phyloP scores from a whole-genome alignment of 2,329 filamentous ascomycete species.

The Clonostachys rhizophaga region DNA sequence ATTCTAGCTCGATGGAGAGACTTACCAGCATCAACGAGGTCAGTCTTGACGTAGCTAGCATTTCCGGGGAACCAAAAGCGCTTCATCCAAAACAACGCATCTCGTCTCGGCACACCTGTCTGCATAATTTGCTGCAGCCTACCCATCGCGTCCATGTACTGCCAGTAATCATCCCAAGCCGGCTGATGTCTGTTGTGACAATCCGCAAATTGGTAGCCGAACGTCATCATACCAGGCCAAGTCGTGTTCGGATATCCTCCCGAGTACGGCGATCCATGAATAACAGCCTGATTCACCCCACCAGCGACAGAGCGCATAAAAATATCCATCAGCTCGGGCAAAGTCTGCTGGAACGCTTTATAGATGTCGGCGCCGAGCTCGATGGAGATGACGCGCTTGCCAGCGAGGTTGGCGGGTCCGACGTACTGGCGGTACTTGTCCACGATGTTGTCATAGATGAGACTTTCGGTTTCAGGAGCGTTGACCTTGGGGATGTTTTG shows the following conservation, averaged over 20 bases:
- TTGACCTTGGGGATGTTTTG: slow-evolving; percentile 24
- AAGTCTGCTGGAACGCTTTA: slow-evolving; percentile 10
- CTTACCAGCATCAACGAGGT: neutral
- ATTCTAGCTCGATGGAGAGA: neutral
- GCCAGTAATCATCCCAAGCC: neutral
- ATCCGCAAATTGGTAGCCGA: slow-evolving; percentile 33
- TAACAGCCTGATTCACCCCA: slow-evolving; percentile 33
- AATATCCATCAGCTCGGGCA: neutral
- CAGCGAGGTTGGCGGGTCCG: slow-evolving; percentile 29
- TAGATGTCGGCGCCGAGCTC: slow-evolving; percentile 22
- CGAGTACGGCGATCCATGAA: slow-evolving; percentile 35
- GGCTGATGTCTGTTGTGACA: slow-evolving; percentile 17
- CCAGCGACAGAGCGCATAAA: slow-evolving; percentile 24
- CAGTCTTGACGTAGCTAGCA: neutral
- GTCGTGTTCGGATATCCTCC: slow-evolving; percentile 37
- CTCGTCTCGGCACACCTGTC: neutral
- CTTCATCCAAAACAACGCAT: neutral
- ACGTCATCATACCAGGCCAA: slow-evolving; percentile 41
- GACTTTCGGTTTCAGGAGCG: slow-evolving; percentile 32
- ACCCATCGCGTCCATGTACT: neutral
- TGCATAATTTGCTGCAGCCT: neutral
- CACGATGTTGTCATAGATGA: slow-evolving; percentile 25
- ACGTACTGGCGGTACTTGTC: slow-evolving; percentile 33
- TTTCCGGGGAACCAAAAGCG: neutral
- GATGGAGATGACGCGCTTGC: slow-evolving; percentile 28